phyloP scores from a whole-genome alignment of 176 grass and related monocot species.

The Areca catechu region DNA sequence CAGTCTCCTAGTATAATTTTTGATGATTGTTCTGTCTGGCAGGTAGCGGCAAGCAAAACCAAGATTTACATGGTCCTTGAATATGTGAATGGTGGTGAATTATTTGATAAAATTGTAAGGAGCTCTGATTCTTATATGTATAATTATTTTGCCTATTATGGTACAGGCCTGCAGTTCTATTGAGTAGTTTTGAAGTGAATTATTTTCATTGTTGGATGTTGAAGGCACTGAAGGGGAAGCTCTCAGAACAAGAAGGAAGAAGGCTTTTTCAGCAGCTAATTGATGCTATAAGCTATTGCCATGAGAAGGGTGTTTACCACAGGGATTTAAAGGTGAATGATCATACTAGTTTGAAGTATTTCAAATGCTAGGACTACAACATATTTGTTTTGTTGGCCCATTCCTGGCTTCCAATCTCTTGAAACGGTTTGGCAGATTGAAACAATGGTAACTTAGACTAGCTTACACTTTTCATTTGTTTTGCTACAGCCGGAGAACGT shows the following conservation, averaged over 20 bases:
- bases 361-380: background rate
- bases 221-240: constrained; percentile 48
- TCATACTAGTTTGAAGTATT: background rate
- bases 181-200: background rate
- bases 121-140: background rate
- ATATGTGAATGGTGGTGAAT: constrained; percentile 70
- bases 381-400: constrained; percentile 6
- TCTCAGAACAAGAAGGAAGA: constrained; percentile 59
- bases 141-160: no score
- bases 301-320: constrained; percentile 87
- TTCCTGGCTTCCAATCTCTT: background rate
- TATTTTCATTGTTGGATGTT: background rate
- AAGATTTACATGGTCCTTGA: constrained; percentile 97
- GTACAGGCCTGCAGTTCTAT: background rate
- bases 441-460: background rate
- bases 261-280: constrained; percentile 92
- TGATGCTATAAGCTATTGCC: constrained; percentile 83
- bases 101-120: constrained; percentile 81
- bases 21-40: background rate
- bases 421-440: background rate
- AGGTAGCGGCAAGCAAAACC: constrained; percentile 84
- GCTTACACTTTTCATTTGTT: constrained; percentile 15
- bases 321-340: constrained; percentile 74
- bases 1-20: no score
- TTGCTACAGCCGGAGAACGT: constrained; percentile 78